phyloP scores from a whole-genome alignment of 2,329 filamentous ascomycete species.

The Cladosporium austrohemisphaericum region DNA sequence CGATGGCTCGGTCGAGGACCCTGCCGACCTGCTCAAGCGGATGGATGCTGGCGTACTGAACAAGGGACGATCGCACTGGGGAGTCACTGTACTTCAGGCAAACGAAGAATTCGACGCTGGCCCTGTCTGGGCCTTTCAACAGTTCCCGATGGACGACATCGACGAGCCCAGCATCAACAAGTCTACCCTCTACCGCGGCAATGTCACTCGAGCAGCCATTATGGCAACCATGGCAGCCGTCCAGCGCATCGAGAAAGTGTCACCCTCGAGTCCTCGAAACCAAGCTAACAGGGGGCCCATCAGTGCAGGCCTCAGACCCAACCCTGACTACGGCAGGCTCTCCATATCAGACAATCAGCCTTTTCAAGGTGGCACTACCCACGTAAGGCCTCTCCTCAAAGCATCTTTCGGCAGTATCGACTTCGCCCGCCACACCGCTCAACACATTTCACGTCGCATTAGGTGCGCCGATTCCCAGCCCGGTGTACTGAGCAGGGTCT shows the following conservation, averaged over 20 bases:
- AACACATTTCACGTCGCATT: constrained; percentile 42
- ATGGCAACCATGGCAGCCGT: constrained; percentile 38
- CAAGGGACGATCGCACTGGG: constrained; percentile 41
- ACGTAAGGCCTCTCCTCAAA: constrained; percentile 39
- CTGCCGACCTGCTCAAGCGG: constrained; percentile 29
- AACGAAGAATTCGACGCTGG: constrained; percentile 43
- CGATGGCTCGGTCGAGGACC: constrained; percentile 36
- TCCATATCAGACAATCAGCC: constrained; percentile 36
- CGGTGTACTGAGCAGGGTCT: constrained; percentile 37
- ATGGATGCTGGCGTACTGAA: constrained; percentile 23
- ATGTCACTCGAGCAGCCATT: constrained; percentile 39
- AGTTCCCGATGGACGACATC: constrained; percentile 41
- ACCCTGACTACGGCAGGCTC: constrained; percentile 26
- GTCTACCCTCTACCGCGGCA: constrained; percentile 40
- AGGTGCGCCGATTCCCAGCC: constrained; percentile 43
- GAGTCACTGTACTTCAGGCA: constrained; percentile 40
- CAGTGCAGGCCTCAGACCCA: constrained; percentile 27
- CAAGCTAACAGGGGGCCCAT: constrained; percentile 10
- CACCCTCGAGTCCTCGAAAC: neutral
- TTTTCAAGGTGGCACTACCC: constrained; percentile 39
- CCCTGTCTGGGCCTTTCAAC: constrained; percentile 44
- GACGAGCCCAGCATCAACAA: constrained; percentile 40
- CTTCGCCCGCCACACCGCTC: constrained; percentile 32
- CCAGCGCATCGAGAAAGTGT: constrained; percentile 30
- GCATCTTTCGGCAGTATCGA: constrained; percentile 40